phyloP scores from a whole-genome alignment of 805 yeast genomes.

The Blastobotrys peoriensis region DNA sequence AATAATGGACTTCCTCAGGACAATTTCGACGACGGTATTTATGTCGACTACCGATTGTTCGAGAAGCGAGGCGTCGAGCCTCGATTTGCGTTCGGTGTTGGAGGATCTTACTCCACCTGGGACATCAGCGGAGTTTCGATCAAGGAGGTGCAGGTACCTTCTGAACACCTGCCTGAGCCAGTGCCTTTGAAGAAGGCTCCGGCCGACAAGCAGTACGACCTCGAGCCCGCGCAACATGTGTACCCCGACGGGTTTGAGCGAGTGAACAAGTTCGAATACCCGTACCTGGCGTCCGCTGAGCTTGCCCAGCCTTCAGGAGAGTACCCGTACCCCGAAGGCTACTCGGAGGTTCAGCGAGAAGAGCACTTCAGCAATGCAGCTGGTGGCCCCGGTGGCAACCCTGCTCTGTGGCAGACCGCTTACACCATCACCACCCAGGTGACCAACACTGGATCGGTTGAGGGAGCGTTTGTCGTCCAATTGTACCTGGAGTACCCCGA shows the following conservation, averaged over 20 bases:
- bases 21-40: conserved; percentile 38
- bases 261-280: conserved; percentile 24
- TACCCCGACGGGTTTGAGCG: conserved; percentile 31
- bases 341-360: conserved; percentile 29
- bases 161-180: conserved; percentile 41
- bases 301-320: conserved; percentile 19
- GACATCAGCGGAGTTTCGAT: conserved; percentile 35
- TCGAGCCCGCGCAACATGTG: not conserved
- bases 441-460: conserved; percentile 40
- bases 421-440: conserved; percentile 42
- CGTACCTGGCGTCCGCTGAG: conserved; percentile 19
- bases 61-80: conserved; percentile 52
- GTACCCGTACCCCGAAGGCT: conserved; percentile 36
- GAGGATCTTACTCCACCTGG: conserved; percentile 48
- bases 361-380: conserved; percentile 26
- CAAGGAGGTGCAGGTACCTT: conserved; percentile 39
- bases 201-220: not conserved
- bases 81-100: conserved; percentile 57
- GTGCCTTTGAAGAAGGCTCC: conserved; percentile 34
- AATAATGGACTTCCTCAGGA: conserved; percentile 34
- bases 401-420: conserved; percentile 50
- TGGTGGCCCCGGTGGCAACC: conserved; percentile 51
- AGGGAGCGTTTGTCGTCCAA: conserved; percentile 47
- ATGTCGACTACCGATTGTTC: conserved; percentile 52
- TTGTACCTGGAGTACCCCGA: conserved; percentile 42